Percentiles rank a stretch among this genome's conserved stretches.
phyloP scores from a whole-genome alignment of 768 basidiomycete genomes.

The Mycena haematopus region DNA sequence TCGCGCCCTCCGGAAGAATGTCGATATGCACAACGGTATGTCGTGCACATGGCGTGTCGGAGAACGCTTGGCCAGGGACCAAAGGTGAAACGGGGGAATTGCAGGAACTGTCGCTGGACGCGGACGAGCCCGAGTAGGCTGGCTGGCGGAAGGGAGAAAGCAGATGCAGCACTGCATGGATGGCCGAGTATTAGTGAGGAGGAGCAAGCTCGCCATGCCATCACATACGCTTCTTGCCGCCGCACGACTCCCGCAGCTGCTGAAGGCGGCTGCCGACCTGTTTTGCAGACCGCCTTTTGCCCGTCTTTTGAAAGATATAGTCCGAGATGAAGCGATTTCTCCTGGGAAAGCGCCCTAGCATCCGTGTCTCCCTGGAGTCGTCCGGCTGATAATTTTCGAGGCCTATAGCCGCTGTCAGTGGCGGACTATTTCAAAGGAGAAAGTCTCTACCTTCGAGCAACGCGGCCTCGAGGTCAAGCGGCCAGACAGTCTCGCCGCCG shows the following conservation, averaged over 20 bases:
- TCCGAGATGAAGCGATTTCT: constrained; percentile 84
- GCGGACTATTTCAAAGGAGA: constrained; percentile 11
- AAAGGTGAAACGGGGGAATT: constrained; percentile 28
- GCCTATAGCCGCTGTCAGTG: constrained; percentile 48
- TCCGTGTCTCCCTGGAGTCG: constrained; percentile 73
- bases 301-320: constrained; percentile 72
- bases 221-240: constrained; percentile 71
- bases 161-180: constrained; percentile 50
- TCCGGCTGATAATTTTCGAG: constrained; percentile 74
- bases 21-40: constrained; percentile 54
- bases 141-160: constrained; percentile 45
- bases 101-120: constrained; percentile 23
- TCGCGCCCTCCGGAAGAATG: constrained; percentile 43
- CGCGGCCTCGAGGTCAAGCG: constrained; percentile 78
- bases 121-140: constrained; percentile 33
- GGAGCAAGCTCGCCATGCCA: constrained; percentile 5
- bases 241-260: constrained; percentile 76
- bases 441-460: constrained; percentile 67
- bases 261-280: constrained; percentile 84
- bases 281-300: constrained; percentile 74
- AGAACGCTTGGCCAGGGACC: constrained; percentile 25
- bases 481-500: constrained; percentile 81
- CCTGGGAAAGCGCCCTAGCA: constrained; percentile 78
- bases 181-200: constrained; percentile 13
- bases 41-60: constrained; percentile 28